A percentile compares a stretch with the other conserved stretches of the same genome.
Conservation (phyloP, 2,329 filamentous ascomycete genomes). For the Cephalotrichum gorgonifer region DNA sequence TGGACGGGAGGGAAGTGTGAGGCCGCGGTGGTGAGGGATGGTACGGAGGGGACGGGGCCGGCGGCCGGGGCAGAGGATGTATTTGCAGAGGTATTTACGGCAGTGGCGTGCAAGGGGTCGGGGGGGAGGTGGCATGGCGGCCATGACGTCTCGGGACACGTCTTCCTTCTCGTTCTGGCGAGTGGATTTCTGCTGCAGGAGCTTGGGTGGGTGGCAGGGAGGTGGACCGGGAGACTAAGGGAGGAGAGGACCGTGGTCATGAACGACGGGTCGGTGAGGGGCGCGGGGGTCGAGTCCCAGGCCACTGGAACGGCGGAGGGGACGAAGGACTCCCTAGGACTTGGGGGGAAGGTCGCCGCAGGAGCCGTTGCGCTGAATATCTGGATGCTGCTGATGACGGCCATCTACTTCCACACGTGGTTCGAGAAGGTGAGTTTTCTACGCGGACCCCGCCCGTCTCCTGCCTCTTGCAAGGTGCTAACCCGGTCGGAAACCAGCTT, state of each 20-base stretch:
- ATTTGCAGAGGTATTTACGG: constrained; percentile 55
- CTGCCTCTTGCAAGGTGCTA: rapidly evolving
- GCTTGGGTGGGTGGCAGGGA: constrained; percentile 48
- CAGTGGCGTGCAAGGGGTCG: constrained; percentile 68
- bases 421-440: constrained; percentile 68
- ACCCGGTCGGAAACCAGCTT: constrained; percentile 25
- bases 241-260: constrained; percentile 60
- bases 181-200: constrained; percentile 77
- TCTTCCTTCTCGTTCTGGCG: constrained; percentile 81
- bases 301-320: constrained; percentile 14
- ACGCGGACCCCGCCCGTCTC: not conserved
- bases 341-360: constrained; percentile 45
- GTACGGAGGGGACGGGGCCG: constrained; percentile 32
- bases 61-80: no score
- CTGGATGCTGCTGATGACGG: constrained; percentile 99
- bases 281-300: constrained; percentile 37
- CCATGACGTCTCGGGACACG: constrained; percentile 91
- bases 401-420: constrained; percentile 98
- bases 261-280: constrained; percentile 54
- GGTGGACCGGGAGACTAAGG: constrained; percentile 26
- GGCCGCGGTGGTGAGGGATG: constrained; percentile 37
- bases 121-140: constrained; percentile 87
- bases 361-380: constrained; percentile 60
- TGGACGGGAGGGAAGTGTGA: constrained; percentile 81
- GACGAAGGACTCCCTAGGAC: constrained; percentile 23